Evolutionary conservation across 108 stramenopile species (phyloP).

Genomic region (Fragilariopsis cylindrus): DNA sequence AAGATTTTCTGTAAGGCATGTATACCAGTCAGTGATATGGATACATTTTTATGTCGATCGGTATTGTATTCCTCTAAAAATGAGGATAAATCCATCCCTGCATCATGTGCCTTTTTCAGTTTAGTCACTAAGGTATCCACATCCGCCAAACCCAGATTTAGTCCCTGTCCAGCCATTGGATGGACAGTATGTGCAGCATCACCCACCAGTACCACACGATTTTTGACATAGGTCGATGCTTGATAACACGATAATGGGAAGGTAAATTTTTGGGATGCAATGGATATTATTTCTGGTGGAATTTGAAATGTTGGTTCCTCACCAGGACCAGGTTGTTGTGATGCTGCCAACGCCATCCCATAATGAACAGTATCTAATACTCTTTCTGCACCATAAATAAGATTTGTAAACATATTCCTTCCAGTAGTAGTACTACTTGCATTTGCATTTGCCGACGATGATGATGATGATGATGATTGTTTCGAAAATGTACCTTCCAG

Average conservation of each 20-base stretch:
- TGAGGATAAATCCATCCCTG: conserved; percentile 65
- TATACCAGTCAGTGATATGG: conserved; percentile 58
- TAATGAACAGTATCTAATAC: conserved; percentile 53
- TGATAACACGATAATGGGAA: conserved; percentile 56
- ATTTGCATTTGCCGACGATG: background rate
- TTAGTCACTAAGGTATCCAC: conserved; percentile 54
- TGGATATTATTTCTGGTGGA: conserved; percentile 37
- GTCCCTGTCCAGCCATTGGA: conserved; percentile 96
- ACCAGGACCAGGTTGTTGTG: conserved; percentile 21
- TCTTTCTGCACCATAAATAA: conserved; percentile 46
- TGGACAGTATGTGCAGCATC: conserved; percentile 97
- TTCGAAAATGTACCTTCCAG: background rate
- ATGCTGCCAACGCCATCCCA: conserved; percentile 47
- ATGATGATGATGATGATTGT: background rate
- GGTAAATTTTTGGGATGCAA: conserved; percentile 43
- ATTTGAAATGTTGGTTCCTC: conserved; percentile 20
- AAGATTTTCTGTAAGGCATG: conserved; percentile 78
- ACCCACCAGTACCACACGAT: conserved; percentile 81
- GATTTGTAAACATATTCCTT: conserved; percentile 22
- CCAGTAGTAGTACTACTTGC: background rate
- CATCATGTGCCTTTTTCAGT: conserved; percentile 57
- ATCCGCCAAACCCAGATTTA: conserved; percentile 94
- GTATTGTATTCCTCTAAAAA: conserved; percentile 45
- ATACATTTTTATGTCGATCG: conserved; percentile 34
- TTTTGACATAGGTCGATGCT: conserved; percentile 42